These are phyloP conservation scores for Neurospora intermedia DNA, from an alignment of 495 filamentous ascomycete genomes.

Conservation along the genomic window DNA sequence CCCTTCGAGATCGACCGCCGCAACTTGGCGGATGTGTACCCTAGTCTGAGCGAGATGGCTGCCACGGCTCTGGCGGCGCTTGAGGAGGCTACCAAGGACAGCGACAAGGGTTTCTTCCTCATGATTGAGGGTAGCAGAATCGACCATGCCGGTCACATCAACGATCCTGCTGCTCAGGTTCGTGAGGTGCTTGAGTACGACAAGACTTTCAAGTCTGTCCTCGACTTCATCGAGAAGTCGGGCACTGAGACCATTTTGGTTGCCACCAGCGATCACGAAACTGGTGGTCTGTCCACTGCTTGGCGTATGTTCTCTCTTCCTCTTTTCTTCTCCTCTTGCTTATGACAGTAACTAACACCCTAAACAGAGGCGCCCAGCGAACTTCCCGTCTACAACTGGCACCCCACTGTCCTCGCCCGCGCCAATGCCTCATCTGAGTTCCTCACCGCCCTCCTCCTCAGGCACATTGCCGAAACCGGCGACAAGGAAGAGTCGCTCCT, in stretches of 20 bases:
- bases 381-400: slow-evolving; percentile 66
- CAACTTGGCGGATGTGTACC: slow-evolving; percentile 66
- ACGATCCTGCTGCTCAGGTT: slow-evolving; percentile 92
- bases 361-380: slow-evolving; percentile 22
- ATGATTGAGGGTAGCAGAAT: slow-evolving; percentile 97
- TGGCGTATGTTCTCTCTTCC: slow-evolving; percentile 43
- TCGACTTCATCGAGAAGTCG: slow-evolving; percentile 73
- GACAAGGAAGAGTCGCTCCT: slow-evolving; percentile 31
- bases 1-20: slow-evolving; percentile 88
- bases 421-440: slow-evolving; percentile 70
- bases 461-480: slow-evolving; percentile 36
- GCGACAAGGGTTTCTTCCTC: slow-evolving; percentile 89
- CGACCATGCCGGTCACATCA: slow-evolving; percentile 90
- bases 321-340: background rate
- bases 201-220: slow-evolving; percentile 65
- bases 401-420: slow-evolving; percentile 68
- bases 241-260: slow-evolving; percentile 69
- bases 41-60: slow-evolving; percentile 87
- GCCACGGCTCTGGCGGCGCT: slow-evolving; percentile 67
- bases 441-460: slow-evolving; percentile 46
- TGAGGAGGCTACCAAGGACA: slow-evolving; percentile 70
- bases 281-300: slow-evolving; percentile 74
- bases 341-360: slow-evolving; percentile 6
- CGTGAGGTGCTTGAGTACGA: slow-evolving; percentile 92
- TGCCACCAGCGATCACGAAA: slow-evolving; percentile 89